Percentiles rank a stretch among this genome's conserved stretches.
These are phyloP conservation scores for Paraphysoderma sedebokerense DNA, from an alignment of 371 early-diverging fungal genomes.

Conservation along the genomic window DNA sequence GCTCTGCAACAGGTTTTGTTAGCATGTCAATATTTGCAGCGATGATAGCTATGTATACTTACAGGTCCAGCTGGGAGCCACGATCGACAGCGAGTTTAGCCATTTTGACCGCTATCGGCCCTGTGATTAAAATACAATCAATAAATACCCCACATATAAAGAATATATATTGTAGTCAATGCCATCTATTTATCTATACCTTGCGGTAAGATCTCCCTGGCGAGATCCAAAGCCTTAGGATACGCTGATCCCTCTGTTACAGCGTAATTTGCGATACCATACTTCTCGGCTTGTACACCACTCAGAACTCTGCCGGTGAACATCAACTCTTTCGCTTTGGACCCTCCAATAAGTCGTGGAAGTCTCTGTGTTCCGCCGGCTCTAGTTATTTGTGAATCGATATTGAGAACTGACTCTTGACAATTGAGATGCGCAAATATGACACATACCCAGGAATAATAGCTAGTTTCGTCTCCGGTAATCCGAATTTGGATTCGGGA, in stretches of 20 bases:
- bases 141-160: neutral
- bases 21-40: neutral
- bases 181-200: constrained; percentile 11
- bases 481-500: constrained; percentile 57
- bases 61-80: constrained; percentile 68
- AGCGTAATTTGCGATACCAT: constrained; percentile 67
- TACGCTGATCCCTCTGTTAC: constrained; percentile 44
- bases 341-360: constrained; percentile 66
- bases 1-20: constrained; percentile 20
- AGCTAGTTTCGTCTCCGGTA: constrained; percentile 87
- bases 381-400: constrained; percentile 18
- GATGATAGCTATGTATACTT: constrained; percentile 10
- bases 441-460: constrained; percentile 80
- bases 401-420: neutral
- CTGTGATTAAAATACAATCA: constrained; percentile 16
- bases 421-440: neutral
- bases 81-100: constrained; percentile 74
- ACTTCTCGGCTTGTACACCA: constrained; percentile 36
- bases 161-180: neutral
- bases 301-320: constrained; percentile 61
- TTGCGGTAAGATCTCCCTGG: constrained; percentile 60
- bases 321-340: constrained; percentile 83
- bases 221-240: constrained; percentile 58
- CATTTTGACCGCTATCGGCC: constrained; percentile 75
- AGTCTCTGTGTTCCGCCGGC: constrained; percentile 93